Evolutionary conservation across 202 grass and related monocot species (phyloP).

Genomic region (Cymbopogon flexuosus): DNA sequence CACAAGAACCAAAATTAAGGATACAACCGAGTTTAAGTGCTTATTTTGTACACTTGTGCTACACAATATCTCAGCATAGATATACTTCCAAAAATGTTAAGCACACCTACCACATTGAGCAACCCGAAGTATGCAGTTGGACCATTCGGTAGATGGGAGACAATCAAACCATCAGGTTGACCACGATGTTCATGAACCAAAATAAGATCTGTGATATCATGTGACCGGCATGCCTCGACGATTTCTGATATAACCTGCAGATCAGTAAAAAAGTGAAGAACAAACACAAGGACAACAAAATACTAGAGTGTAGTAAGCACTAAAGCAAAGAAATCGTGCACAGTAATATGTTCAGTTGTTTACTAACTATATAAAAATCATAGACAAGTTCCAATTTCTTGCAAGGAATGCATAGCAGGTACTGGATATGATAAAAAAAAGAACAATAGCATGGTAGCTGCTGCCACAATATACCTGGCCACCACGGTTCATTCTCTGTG

Average conservation of each 20-base stretch:
- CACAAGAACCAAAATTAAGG: neutral
- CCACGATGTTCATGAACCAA: conserved; percentile 90
- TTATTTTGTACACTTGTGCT: neutral
- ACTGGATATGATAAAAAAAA: neutral
- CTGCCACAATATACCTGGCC: conserved; percentile 54
- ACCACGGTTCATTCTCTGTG: conserved; percentile 91
- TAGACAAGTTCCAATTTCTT: neutral
- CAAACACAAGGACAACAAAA: neutral
- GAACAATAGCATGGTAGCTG: neutral
- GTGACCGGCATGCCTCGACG: conserved; percentile 59
- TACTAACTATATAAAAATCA: neutral
- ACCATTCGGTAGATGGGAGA: conserved; percentile 79
- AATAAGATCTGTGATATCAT: conserved; percentile 81
- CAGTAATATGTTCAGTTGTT: neutral
- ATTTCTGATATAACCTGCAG: conserved; percentile 80
- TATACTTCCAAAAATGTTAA: neutral
- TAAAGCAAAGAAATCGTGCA: neutral
- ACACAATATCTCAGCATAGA: neutral
- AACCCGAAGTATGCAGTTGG: conserved; percentile 90
- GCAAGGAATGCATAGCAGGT: neutral
- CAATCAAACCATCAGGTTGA: conserved; percentile 77
- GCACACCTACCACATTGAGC: conserved; percentile 78
- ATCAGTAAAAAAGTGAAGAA: neutral
- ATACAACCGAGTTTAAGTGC: neutral
- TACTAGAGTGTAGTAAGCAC: neutral